A percentile compares a stretch with the other conserved stretches of the same genome.
Evolutionary conservation across 139 green algal genomes (phyloP).

Genomic region (Chlorella sorokiniana): DNA sequence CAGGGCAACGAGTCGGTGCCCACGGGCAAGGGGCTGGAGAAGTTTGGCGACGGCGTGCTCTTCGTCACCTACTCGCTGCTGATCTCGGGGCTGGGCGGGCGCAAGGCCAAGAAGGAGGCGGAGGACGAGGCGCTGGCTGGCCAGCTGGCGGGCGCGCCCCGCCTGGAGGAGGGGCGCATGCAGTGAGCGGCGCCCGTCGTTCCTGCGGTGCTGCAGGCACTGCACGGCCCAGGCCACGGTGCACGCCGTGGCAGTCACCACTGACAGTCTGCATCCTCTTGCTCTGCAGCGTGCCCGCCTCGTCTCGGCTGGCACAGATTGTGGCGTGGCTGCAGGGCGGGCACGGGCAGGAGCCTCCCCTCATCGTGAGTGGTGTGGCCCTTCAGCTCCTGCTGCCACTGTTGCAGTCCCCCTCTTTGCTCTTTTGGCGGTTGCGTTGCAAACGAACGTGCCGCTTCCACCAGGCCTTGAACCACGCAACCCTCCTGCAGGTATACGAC

Average conservation of each 20-base stretch:
- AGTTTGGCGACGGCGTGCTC: constrained; percentile 62
- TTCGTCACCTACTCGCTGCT: constrained; percentile 76
- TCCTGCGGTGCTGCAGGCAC: neutral
- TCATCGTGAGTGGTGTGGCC: neutral
- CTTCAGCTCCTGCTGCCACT: neutral
- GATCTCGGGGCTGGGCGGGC: constrained; percentile 5
- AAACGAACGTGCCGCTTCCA: neutral
- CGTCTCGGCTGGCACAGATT: constrained; percentile 61
- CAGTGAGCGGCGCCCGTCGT: neutral
- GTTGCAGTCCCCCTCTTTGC: neutral
- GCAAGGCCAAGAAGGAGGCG: neutral
- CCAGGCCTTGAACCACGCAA: neutral
- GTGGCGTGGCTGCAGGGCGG: constrained; percentile 59
- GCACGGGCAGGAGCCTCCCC: too few species aligned
- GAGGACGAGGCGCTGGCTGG: neutral
- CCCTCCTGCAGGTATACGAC: neutral
- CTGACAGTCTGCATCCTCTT: neutral
- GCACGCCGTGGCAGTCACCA: neutral
- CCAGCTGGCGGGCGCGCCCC: neutral
- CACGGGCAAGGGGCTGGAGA: constrained; percentile 34
- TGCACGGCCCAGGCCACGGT: neutral
- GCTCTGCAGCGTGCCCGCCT: constrained; percentile 28
- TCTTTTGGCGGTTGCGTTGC: neutral
- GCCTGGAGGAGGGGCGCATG: neutral
- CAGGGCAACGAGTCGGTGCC: constrained; percentile 46